Evolutionary conservation across 192 early-diverging fungal genomes (phyloP).

Genomic region (Chytriomyces sp.): DNA sequence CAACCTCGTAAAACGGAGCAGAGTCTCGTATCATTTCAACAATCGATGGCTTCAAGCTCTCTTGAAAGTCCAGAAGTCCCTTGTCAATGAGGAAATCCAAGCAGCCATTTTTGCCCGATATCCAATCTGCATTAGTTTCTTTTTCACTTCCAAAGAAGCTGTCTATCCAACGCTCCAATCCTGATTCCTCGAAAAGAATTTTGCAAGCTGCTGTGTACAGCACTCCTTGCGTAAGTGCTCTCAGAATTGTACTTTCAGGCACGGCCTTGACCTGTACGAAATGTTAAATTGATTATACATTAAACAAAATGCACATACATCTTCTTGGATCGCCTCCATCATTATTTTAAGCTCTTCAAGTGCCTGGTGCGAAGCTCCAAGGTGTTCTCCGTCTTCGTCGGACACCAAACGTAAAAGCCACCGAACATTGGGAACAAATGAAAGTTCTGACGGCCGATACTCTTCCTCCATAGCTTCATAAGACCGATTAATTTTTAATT

Average conservation of each 20-base stretch:
- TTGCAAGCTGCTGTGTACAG: slow-evolving; percentile 17
- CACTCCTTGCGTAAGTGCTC: slow-evolving; percentile 1
- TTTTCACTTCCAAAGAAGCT: neutral
- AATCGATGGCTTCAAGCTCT: slow-evolving; percentile 38
- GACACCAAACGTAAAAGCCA: slow-evolving; percentile 32
- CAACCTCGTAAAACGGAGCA: slow-evolving; percentile 54
- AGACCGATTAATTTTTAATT: no score
- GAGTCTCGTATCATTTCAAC: slow-evolving; percentile 48
- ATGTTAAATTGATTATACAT: neutral
- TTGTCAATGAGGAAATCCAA: slow-evolving; percentile 40
- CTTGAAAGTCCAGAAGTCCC: slow-evolving; percentile 46
- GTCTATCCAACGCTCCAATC: neutral
- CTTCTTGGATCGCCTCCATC: neutral
- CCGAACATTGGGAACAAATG: slow-evolving; percentile 42
- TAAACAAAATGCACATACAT: neutral
- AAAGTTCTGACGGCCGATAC: slow-evolving; percentile 33
- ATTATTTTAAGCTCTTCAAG: neutral
- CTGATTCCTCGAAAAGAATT: slow-evolving; percentile 20
- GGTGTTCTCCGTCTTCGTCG: slow-evolving; percentile 14
- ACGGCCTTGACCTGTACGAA: slow-evolving; percentile 15
- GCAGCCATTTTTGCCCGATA: slow-evolving; percentile 10
- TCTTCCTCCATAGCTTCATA: slow-evolving; percentile 2
- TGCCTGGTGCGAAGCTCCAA: slow-evolving; percentile 4
- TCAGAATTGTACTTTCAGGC: slow-evolving; percentile 3
- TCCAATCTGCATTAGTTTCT: slow-evolving; percentile 1